Evolutionary conservation across 306 rosid genomes (phyloP).

Genomic region (Acacia acuminata): DNA sequence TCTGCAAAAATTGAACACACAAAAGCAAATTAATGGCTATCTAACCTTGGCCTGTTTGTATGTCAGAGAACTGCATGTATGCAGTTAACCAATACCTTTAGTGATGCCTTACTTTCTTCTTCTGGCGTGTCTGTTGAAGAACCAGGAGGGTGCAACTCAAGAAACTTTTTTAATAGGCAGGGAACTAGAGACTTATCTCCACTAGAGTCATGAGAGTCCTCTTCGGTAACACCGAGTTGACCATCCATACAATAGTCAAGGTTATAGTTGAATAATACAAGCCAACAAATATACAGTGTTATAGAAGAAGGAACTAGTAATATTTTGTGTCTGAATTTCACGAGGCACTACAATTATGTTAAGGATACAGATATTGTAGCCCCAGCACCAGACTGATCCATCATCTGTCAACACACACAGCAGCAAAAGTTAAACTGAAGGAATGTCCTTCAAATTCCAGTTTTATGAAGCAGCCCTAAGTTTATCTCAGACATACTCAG

Average conservation of each 20-base stretch:
- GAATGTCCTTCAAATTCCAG: conserved; percentile 25
- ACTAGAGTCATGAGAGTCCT: conserved; percentile 37
- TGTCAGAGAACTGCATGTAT: not conserved
- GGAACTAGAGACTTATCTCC: conserved; percentile 62
- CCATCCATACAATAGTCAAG: conserved; percentile 85
- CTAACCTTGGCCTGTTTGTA: not conserved
- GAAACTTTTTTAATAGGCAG: conserved; percentile 57
- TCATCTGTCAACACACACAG: conserved; percentile 65
- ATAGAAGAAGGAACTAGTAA: conserved; percentile 3
- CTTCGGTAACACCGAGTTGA: conserved; percentile 81
- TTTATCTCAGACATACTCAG: not conserved
- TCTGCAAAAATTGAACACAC: conserved; percentile 40
- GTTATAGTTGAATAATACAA: conserved; percentile 32
- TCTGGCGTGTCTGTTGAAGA: conserved; percentile 45
- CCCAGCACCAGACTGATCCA: conserved; percentile 97
- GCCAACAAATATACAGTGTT: conserved; percentile 18
- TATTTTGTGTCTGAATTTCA: conserved; percentile 26
- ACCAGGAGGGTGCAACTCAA: conserved; percentile 43
- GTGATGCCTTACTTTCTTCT: conserved; percentile 40
- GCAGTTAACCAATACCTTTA: conserved; percentile 49
- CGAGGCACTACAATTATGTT: conserved; percentile 8
- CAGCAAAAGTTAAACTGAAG: conserved; percentile 27
- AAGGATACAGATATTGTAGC: conserved; percentile 94
- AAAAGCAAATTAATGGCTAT: conserved; percentile 7
- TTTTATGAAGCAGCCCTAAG: conserved; percentile 13